Base-by-base conservation (phyloP, 345 rosid species). In the Orychophragmus violaceus region DNA sequence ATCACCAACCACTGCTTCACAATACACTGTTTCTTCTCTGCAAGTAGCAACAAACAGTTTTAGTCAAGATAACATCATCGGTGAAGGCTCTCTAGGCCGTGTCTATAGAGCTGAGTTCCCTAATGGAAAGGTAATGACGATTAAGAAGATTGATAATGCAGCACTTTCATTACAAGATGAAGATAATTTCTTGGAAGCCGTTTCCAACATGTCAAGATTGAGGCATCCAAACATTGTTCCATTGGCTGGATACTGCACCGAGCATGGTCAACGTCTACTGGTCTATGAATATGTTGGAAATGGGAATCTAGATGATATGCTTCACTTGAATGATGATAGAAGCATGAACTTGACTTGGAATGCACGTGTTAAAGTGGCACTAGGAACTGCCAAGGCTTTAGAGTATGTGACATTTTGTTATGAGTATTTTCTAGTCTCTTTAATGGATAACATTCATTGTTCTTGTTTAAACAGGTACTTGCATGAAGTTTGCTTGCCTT, bases 401-500 rank as follows among this genome's bases (percentile, higher is more conserved):
- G 99, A 91, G 99, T 94, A 94, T 54, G 97, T 87, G 46, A 49
- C 42, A 7, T 50, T 33, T 36, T 66, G 16, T 19, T 51, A 67
- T 22, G 23, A 12, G 8, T 18, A 32, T n/a, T 28, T 32, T 23
- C 27, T 29, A 16, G 21, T 10, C 16, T 69, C 45, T n/a, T 67
- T 44, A 2, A 0, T 32, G 64, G 45, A 1, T 32, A 29, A n/a
- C 13, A 28, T 25, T 17, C 27, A 51, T 24, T 48, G 33, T 16
- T 44, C 10, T 46, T 23, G 22, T 53, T 7, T 64, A 3, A 39
- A 60, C 74, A 94, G 99, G 87, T 95, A 95, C 83, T 69, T 95
- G 91, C 97, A 95, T 9, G 99, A 95, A 83, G 96, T 95, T 42
- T 91, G 97, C 79, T 82, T 95, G 89, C 99, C 99, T 30, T 89